Evolutionary conservation across 129 eudicot species (phyloP), one percentile per base, ranked within the genome.

Genomic region (Calendula officinalis): DNA sequence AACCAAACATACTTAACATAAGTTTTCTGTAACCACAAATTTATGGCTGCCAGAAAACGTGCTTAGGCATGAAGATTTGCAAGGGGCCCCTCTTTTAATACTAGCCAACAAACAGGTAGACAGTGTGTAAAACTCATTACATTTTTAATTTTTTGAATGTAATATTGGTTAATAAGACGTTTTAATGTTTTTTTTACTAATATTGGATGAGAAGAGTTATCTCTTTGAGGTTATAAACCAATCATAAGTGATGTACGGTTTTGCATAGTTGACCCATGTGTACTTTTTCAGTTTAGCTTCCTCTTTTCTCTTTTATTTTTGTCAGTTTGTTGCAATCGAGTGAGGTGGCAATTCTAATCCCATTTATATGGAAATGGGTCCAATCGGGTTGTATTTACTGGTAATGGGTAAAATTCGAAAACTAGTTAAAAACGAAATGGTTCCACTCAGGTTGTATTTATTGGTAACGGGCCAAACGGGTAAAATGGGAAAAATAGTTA

Each of bases 61-160:
- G 77, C 96, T 88, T 65, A 83, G 89, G 77, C 99, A 92, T 72
- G 96, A 92, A 61, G 99, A 92, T 85, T 73, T 92, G 76, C 89
- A 78, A 73, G 96, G 96, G 17, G 96, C 96, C 35, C 99, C 99
- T 38, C 95, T 92, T 75, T 68, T 92, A 63, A 86, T 92, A 71
- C 68, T 92, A 69, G 99, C 96, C 66, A 92, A 92, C 84, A 92
- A 92, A 78, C 99, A 92, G 96, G 99, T 85, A 67, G 37, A 22
- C 30, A 22, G 30, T 22, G 30, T 22, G 30, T 22, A 22, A 22
- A 22, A 22, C 8, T 50, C 43, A n/a, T 6, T 39, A 60, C 37
- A 16, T 39, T 50, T 50, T 3, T 11, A 16, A 49, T 16, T 42
- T 61, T 7, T 43, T 34, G 39, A 61, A 7, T 39, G 8, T 30